Base-by-base conservation (phyloP, 2,329 filamentous ascomycete genomes). In the Calonectria honghensis region DNA sequence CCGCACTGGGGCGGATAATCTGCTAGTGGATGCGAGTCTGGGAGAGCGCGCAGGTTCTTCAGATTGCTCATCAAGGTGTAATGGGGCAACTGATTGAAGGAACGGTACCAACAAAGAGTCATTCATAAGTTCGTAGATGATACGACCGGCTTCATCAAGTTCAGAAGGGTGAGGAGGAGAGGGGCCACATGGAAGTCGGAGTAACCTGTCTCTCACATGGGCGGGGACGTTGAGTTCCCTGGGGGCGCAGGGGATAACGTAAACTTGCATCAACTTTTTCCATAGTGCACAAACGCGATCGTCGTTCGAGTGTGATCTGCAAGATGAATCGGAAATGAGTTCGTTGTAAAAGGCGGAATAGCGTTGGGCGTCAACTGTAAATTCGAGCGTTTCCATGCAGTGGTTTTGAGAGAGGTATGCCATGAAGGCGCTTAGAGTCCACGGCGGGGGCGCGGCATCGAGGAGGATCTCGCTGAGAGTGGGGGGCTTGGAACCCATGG, bases 361-460 rank as follows among this genome's bases (percentile, higher is more conserved):
- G 75, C 95, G 91, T 73, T 96, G 94, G 29, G 96, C 94, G 84
- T 98, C 97, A 89, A 98, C 94, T 51, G 96, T 98, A 85, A 99
- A 99, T 83, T 98, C 97, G 50, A 99, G 89, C 1, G 96, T 98
- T 85, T 99, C 97, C 77, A 98, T 88, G 83, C 97, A 99, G 85
- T 98, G 96, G 82, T 98, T 98, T 82, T 98, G 96, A 1, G 96
- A 98, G 5, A 98, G 90, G 82, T 98, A 98, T 71, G 96, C 96
- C 92, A 97, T 98, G 85, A 98, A 98, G 39, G 96, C 96, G 74
- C 92, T 93, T 11, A 98, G 89, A 0, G 96, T 98, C 90, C 95
- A 98, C 79, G 97, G 97, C 51, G 95, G 93, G 11, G 95, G 93
- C 45, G 97, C 95, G 57, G 91, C 92, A 86, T 98, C 97, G 77